phyloP scores from a whole-genome alignment of 1,139 yeast species.

The Candida sp. region DNA sequence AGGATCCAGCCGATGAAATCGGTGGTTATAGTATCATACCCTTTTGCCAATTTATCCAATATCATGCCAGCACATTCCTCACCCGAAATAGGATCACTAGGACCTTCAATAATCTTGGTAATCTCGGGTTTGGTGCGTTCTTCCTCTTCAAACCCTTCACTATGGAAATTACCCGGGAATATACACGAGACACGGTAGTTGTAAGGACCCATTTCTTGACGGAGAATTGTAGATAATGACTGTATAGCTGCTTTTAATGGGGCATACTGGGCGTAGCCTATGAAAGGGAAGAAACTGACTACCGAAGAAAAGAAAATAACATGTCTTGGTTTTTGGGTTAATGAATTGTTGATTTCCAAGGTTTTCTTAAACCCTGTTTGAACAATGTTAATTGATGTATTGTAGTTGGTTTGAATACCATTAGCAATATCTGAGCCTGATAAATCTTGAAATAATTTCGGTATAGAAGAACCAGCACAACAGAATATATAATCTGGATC shows the following conservation, averaged over 20 bases:
- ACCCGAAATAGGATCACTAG: constrained; percentile 68
- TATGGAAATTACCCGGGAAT: constrained; percentile 85
- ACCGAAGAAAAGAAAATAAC: constrained; percentile 78
- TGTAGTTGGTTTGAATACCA: constrained; percentile 70
- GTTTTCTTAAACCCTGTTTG: constrained; percentile 57
- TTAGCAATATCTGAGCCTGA: constrained; percentile 51
- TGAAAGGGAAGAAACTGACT: constrained; percentile 79
- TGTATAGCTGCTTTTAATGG: constrained; percentile 85
- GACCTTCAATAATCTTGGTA: constrained; percentile 81
- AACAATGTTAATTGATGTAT: constrained; percentile 65
- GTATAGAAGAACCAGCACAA: constrained; percentile 86
- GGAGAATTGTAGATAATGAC: constrained; percentile 67
- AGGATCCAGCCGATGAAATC: constrained; percentile 86
- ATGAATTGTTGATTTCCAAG: constrained; percentile 7
- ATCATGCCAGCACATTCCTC: constrained; percentile 65
- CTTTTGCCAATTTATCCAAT: constrained; percentile 53
- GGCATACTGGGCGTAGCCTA: constrained; percentile 89
- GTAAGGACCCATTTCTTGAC: constrained; percentile 77
- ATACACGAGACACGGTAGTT: constrained; percentile 60
- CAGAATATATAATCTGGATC: constrained; percentile 76
- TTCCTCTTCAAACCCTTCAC: constrained; percentile 86
- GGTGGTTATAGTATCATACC: constrained; percentile 75
- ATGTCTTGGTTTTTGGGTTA: constrained; percentile 42
- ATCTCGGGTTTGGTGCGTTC: constrained; percentile 83
- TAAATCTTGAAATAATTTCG: constrained; percentile 74